Evolutionary conservation across 148 eudicot species (phyloP).

Genomic region (Linanthus parryae): DNA sequence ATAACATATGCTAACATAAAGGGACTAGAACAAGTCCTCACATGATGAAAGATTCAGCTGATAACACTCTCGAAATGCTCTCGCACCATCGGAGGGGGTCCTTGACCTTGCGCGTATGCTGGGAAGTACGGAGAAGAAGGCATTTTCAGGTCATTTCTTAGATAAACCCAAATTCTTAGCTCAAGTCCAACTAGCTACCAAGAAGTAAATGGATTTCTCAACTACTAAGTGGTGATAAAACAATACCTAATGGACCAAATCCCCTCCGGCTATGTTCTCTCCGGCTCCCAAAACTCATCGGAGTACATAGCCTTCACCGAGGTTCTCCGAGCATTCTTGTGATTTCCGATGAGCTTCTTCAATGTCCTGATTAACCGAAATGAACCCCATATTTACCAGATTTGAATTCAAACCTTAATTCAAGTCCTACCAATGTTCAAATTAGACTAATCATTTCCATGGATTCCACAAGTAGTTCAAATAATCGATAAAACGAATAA

Average conservation of each 20-base stretch:
- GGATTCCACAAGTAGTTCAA: neutral
- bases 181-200: too few relatives aligned
- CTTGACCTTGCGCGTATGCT: conserved; percentile 62
- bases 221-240: too few relatives aligned
- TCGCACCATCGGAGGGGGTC: conserved; percentile 71
- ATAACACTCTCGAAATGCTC: conserved; percentile 75
- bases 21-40: too few relatives aligned
- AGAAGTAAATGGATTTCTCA: too few relatives aligned
- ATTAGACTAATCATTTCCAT: too few relatives aligned
- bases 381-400: too few relatives aligned
- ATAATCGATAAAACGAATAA: neutral
- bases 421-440: too few relatives aligned
- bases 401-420: neutral
- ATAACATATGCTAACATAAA: too few relatives aligned
- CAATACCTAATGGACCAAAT: conserved; percentile 84
- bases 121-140: conserved; percentile 73
- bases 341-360: conserved; percentile 6
- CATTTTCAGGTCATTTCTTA: conserved; percentile 68
- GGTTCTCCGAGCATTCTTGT: conserved; percentile 20
- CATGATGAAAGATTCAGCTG: conserved; percentile 78
- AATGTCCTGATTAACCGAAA: conserved; percentile 19
- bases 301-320: conserved; percentile 41
- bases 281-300: conserved; percentile 29
- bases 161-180: neutral
- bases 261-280: conserved; percentile 22